Percentiles rank a stretch among this genome's conserved stretches.
These are phyloP conservation scores for Ophiosphaerella korrae DNA, from an alignment of 2,329 filamentous ascomycete genomes.

Conservation along the genomic window DNA sequence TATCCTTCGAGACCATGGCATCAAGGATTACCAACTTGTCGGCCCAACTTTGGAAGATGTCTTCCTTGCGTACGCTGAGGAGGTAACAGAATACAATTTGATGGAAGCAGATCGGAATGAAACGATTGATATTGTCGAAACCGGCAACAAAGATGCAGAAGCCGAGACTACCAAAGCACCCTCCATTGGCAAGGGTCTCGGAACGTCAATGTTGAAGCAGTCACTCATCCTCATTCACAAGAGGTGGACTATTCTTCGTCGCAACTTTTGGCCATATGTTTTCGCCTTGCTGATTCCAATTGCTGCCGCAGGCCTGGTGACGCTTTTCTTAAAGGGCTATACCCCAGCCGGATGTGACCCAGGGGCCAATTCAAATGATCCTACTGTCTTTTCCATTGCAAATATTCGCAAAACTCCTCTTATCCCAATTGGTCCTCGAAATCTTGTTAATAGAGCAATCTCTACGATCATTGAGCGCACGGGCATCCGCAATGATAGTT, in stretches of 20 bases:
- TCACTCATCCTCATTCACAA: constrained; percentile 77
- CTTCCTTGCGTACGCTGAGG: constrained; percentile 83
- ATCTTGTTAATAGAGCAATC: constrained; percentile 32
- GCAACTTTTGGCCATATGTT: constrained; percentile 77
- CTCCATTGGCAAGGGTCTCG: constrained; percentile 68
- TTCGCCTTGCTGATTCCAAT: constrained; percentile 79
- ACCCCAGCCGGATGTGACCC: constrained; percentile 55
- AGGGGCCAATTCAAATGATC: constrained; percentile 40
- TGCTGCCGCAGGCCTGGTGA: constrained; percentile 77
- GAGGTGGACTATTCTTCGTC: constrained; percentile 74
- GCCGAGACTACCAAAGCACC: constrained; percentile 36
- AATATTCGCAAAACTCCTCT: constrained; percentile 29
- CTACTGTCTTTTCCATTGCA: constrained; percentile 35
- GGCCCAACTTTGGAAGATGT: constrained; percentile 93
- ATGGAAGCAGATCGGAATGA: constrained; percentile 33
- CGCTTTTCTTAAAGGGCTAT: constrained; percentile 71
- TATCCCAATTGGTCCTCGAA: constrained; percentile 50
- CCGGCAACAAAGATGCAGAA: constrained; percentile 27
- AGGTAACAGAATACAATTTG: constrained; percentile 64
- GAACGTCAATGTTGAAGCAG: constrained; percentile 73
- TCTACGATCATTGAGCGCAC: constrained; percentile 34
- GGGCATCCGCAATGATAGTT: constrained; percentile 29
- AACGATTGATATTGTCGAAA: constrained; percentile 16
- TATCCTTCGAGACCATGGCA: constrained; percentile 67
- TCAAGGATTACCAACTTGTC: constrained; percentile 81